Evolutionary conservation across 1,284 basidiomycete genomes (phyloP).

Genomic region (Marasmius sp.): DNA sequence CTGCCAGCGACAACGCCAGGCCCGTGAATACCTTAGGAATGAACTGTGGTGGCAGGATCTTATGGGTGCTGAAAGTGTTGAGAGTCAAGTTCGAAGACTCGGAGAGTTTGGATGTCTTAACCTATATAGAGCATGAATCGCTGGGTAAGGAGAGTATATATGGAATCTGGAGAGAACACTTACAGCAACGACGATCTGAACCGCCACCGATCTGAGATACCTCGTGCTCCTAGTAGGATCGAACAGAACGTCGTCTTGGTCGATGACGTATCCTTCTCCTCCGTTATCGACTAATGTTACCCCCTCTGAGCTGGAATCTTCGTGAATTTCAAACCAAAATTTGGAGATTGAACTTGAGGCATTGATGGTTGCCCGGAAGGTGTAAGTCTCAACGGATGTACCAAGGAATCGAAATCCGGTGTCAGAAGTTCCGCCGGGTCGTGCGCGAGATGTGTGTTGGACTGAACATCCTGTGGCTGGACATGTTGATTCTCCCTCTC

Average conservation of each 20-base stretch:
- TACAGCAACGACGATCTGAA: background rate
- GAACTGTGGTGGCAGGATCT: background rate
- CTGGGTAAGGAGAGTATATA: no score
- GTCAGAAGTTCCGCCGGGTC: background rate
- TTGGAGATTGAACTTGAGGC: slow-evolving; percentile 1
- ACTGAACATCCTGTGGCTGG: background rate
- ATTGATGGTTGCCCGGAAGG: no score
- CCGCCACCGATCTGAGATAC: background rate
- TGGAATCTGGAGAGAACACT: background rate
- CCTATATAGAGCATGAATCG: no score
- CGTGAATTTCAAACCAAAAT: slow-evolving; percentile 11
- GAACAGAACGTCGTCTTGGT: slow-evolving; percentile 7
- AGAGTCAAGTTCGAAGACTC: background rate
- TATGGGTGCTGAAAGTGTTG: background rate
- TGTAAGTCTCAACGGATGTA: no score
- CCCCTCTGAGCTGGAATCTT: slow-evolving; percentile 2
- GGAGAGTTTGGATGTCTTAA: background rate
- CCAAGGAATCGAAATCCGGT: background rate
- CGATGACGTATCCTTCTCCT: background rate
- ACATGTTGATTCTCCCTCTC: background rate
- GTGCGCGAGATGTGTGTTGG: background rate
- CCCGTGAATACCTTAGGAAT: background rate
- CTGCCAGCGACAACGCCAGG: background rate
- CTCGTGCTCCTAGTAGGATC: background rate
- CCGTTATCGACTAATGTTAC: background rate